phyloP scores from a whole-genome alignment of 352 stramenopile genomes.

The Globisporangium recalcitrans region DNA sequence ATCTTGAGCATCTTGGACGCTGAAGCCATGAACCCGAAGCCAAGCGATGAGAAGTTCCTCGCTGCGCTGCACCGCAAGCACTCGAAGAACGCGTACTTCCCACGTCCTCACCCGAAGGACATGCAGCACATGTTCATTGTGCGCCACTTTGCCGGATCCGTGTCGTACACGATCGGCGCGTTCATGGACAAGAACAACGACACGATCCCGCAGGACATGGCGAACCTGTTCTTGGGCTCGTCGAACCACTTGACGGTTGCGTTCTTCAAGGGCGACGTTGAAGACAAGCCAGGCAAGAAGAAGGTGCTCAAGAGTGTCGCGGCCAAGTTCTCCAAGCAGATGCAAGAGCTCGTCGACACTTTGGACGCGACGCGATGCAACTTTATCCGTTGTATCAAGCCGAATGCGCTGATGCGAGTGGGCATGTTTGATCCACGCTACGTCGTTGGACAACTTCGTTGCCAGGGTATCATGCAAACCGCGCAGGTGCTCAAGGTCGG shows the following conservation, averaged over 20 bases:
- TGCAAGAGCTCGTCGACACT: conserved; percentile 76
- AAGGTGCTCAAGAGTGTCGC: conserved; percentile 68
- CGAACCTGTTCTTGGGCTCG: conserved; percentile 72
- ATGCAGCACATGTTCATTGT: conserved; percentile 89
- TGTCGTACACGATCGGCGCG: conserved; percentile 85
- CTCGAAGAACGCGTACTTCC: conserved; percentile 81
- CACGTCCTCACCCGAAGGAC: conserved; percentile 81
- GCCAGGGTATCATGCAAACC: conserved; percentile 83
- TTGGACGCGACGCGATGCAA: conserved; percentile 82
- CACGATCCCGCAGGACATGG: conserved; percentile 80
- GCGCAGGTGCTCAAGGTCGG: conserved; percentile 86
- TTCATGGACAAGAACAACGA: conserved; percentile 93
- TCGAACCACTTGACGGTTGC: conserved; percentile 52
- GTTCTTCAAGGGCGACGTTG: conserved; percentile 66
- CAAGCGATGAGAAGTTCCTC: conserved; percentile 85
- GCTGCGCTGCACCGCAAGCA: conserved; percentile 82
- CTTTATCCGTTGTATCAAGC: conserved; percentile 89
- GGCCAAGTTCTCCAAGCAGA: conserved; percentile 69
- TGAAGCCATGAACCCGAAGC: conserved; percentile 88
- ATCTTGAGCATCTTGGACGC: conserved; percentile 82
- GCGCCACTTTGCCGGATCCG: conserved; percentile 84
- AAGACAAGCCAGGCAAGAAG: conserved; percentile 65
- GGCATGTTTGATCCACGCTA: conserved; percentile 74
- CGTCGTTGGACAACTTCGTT: conserved; percentile 80
- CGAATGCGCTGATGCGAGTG: conserved; percentile 71